Percentiles rank a stretch among this genome's conserved stretches.
Evolutionary conservation across 768 basidiomycete species (phyloP).

Genomic region (Butyriboletus loyo): DNA sequence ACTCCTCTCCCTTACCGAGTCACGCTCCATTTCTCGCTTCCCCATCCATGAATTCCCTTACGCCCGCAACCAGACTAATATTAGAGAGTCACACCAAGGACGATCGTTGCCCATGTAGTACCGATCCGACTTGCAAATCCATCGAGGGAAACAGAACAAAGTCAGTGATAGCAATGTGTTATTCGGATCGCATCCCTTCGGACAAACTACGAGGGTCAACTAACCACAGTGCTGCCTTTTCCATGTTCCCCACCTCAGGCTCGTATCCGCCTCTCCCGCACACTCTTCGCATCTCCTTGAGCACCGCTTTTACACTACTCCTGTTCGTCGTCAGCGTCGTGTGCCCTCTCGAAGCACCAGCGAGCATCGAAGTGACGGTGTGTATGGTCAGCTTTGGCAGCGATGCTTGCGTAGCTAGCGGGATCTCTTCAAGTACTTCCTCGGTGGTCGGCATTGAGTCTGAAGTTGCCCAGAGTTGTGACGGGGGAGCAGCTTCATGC

Average conservation of each 20-base stretch:
- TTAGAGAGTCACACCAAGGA: no score
- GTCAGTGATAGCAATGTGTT: no score
- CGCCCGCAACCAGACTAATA: no score
- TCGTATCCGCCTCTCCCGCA: slow-evolving; percentile 5
- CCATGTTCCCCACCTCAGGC: slow-evolving; percentile 14
- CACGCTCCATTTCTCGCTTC: no score
- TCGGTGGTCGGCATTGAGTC: background rate
- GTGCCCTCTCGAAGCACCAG: slow-evolving; percentile 67
- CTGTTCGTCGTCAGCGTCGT: slow-evolving; percentile 88
- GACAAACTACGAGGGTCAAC: slow-evolving; percentile 68
- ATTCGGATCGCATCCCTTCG: slow-evolving; percentile 15
- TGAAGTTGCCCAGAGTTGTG: background rate
- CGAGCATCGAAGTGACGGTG: slow-evolving; percentile 70
- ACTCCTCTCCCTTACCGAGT: no score
- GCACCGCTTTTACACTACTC: slow-evolving; percentile 70
- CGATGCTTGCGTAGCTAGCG: slow-evolving; percentile 50
- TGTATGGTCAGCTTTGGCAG: slow-evolving; percentile 69
- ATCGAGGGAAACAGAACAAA: no score
- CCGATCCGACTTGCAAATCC: no score
- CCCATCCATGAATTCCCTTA: no score
- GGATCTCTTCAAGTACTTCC: slow-evolving; percentile 37
- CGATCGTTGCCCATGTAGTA: no score
- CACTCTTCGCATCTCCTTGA: slow-evolving; percentile 56
- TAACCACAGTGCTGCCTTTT: slow-evolving; percentile 59
- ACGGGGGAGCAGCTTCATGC: slow-evolving; percentile 32